These are phyloP conservation scores for Cubamyces lactineus DNA, from an alignment of 768 basidiomycete genomes.

Conservation along the genomic window DNA sequence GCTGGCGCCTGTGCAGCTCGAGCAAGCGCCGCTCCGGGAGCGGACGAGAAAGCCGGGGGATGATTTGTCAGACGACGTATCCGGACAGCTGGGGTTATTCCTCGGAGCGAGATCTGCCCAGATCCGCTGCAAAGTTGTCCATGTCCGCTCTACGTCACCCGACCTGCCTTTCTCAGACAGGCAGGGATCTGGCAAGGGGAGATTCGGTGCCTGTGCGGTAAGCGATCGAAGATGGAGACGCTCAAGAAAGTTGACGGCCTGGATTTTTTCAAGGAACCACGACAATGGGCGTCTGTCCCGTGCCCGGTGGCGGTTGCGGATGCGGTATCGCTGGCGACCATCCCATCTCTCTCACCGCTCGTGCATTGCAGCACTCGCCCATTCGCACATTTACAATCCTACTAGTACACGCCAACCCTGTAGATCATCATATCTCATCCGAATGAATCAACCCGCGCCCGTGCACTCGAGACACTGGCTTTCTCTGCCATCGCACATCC, in stretches of 20 bases:
- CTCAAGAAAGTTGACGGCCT: no score
- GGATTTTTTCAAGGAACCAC: no score
- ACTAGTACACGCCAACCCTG: background rate
- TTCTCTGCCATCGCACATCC: no score
- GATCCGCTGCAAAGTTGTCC: constrained; percentile 7
- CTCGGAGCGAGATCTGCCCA: constrained; percentile 1
- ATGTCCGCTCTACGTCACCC: background rate
- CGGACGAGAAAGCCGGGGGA: background rate
- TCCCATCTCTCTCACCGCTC: no score
- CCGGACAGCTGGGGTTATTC: background rate
- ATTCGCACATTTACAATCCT: no score
- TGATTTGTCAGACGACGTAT: background rate
- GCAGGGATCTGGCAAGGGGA: background rate
- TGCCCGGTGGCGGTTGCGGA: no score
- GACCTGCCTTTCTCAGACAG: background rate
- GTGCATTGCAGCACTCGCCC: no score
- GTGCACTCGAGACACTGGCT: no score
- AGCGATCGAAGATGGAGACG: background rate
- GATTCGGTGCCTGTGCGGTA: constrained; percentile 12
- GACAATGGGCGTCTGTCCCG: no score
- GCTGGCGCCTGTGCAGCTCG: no score
- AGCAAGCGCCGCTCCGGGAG: no score
- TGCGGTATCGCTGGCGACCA: background rate
- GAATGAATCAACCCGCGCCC: background rate
- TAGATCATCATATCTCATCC: background rate